Conservation (phyloP, 805 yeast species). For the Metschnikowia hibisci region DNA sequence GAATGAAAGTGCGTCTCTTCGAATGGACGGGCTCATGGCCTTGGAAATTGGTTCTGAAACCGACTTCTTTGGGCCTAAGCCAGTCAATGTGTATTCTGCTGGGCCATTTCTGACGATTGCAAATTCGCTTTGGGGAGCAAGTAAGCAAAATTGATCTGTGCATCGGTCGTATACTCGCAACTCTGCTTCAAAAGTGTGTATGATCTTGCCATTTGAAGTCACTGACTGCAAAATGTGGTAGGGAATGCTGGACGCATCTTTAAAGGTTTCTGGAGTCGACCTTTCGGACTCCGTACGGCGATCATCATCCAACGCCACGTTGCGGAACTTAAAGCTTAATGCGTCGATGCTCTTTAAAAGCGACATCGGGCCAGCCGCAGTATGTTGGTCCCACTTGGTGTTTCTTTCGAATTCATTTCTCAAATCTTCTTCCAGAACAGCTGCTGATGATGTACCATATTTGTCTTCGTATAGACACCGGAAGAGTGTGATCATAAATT, state of each 20-base stretch:
- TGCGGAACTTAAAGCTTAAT: background rate
- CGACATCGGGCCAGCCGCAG: conserved; percentile 1
- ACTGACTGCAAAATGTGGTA: conserved; percentile 10
- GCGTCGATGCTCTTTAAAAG: conserved; percentile 2
- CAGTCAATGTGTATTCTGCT: conserved; percentile 52
- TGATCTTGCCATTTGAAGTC: conserved; percentile 16
- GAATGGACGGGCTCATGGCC: conserved; percentile 63
- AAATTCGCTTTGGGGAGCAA: conserved; percentile 31
- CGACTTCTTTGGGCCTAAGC: conserved; percentile 7
- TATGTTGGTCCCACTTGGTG: background rate
- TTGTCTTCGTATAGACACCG: conserved; percentile 75
- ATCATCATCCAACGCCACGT: background rate
- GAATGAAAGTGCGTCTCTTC: conserved; percentile 52
- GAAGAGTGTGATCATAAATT: conserved; percentile 58
- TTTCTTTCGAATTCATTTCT: conserved; percentile 8
- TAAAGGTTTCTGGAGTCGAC: conserved; percentile 16
- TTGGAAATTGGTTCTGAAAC: conserved; percentile 26
- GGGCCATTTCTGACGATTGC: conserved; percentile 27
- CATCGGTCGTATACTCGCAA: conserved; percentile 57
- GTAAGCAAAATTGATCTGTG: conserved; percentile 44
- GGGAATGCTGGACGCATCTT: conserved; percentile 18
- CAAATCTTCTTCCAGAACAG: conserved; percentile 32
- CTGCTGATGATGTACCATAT: conserved; percentile 51
- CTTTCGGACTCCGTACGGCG: conserved; percentile 2
- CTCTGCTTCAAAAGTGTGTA: conserved; percentile 28